Conservation (phyloP, 345 rosid species). For the Anastatica hierochuntica region DNA sequence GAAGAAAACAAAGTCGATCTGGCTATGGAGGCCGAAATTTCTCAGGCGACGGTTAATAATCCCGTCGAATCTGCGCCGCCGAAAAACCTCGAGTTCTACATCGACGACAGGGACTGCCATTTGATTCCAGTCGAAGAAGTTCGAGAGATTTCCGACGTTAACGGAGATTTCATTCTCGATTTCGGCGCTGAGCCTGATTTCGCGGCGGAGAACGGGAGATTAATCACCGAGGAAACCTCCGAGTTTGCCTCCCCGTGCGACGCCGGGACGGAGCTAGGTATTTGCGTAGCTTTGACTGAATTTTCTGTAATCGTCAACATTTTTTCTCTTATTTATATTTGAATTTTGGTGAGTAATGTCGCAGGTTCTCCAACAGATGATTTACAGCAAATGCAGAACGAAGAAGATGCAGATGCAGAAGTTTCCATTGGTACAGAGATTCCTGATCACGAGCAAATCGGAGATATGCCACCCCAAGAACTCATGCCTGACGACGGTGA, state of each 20-base stretch:
- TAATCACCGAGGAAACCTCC: too few species aligned
- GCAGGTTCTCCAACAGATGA: constrained; percentile 29
- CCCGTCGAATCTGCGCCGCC: constrained; percentile 16
- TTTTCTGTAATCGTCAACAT: not conserved
- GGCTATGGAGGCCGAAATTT: not conserved
- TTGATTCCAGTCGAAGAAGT: constrained; percentile 77
- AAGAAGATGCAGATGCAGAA: constrained; percentile 63
- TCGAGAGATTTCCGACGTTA: constrained; percentile 30
- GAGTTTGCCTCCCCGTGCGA: too few species aligned
- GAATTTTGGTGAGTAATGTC: not conserved
- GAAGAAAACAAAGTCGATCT: constrained; percentile 27
- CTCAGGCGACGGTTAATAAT: constrained; percentile 3
- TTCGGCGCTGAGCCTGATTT: too few species aligned
- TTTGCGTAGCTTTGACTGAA: not conserved
- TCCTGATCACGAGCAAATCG: constrained; percentile 64
- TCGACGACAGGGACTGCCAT: constrained; percentile 57
- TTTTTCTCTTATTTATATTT: too few species aligned
- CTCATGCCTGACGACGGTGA: not conserved
- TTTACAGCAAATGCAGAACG: constrained; percentile 24
- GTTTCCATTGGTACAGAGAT: constrained; percentile 80
- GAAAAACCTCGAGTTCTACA: constrained; percentile 69
- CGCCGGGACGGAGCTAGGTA: constrained; percentile 10
- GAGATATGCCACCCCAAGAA: constrained; percentile 32
- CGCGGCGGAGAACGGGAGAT: too few species aligned
- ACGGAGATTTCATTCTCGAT: constrained; percentile 69